phyloP scores from a whole-genome alignment of 1,139 yeast genomes.

The Pneumocystis oryctolagi region DNA sequence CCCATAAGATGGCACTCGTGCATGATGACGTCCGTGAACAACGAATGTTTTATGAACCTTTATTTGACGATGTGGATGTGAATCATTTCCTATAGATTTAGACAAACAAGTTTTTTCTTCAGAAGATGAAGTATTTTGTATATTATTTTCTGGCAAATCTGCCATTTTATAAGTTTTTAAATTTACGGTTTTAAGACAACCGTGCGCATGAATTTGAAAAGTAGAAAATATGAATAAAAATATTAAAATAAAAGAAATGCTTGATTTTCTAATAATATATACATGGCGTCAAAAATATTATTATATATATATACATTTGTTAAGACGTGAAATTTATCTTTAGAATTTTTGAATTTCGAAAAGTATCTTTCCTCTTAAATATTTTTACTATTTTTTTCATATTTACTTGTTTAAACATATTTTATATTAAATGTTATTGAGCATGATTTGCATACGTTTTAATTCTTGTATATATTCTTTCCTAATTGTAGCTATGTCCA shows the following conservation, averaged over 20 bases:
- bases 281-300: too few relatives aligned
- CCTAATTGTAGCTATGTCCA: background rate
- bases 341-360: too few relatives aligned
- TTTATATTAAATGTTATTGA: background rate
- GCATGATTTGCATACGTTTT: background rate
- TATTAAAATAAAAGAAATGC: too few relatives aligned
- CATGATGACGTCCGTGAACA: slow-evolving; percentile 1
- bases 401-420: background rate
- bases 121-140: background rate
- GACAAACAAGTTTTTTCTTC: background rate
- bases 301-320: too few relatives aligned
- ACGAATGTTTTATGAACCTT: background rate
- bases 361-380: too few relatives aligned
- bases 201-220: too few relatives aligned
- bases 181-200: background rate
- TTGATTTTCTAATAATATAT: too few relatives aligned
- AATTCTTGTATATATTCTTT: background rate
- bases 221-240: too few relatives aligned
- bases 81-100: background rate
- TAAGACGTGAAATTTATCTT: too few relatives aligned
- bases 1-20: background rate
- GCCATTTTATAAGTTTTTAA: background rate
- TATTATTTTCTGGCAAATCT: background rate
- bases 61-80: background rate
- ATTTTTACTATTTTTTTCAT: too few relatives aligned